Evolutionary conservation across 2,329 filamentous ascomycete species (phyloP), one percentile per base, ranked within the genome.

Genomic region (Ophiostoma perfectum): DNA sequence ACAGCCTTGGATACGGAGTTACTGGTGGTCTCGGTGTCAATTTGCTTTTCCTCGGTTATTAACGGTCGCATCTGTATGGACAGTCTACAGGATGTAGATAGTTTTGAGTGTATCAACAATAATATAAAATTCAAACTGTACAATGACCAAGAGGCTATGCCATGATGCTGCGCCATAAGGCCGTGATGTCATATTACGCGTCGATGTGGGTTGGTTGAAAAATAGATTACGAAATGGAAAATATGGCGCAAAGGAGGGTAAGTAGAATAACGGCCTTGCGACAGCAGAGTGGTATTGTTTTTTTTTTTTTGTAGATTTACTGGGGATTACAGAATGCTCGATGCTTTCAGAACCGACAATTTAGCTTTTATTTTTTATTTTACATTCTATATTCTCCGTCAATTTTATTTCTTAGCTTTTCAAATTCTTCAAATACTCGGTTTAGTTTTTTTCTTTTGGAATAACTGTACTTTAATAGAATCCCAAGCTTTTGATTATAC

Each of bases 281-380:
- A 16, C n/a, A n/a, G n/a, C 6, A 7, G 5, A n/a, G 27, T 27
- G 27, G 27, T 27, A 9, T 52, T 55, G 49, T 18, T 55, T n/a
- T 27, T 18, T 55, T 55, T 9, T 27, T 27, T 27, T 55, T 55
- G 14, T 16, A 65, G 72, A 72, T 3, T 27, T 27, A 27, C 27
- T 27, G 27, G 27, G 27, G 27, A 27, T 27, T 27, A 2, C 27
- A 27, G 27, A 27, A 27, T 27, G 27, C 27, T 27, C 27, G 27
- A 27, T 27, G 27, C 27, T 27, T 27, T 27, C 27, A 27, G 27
- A 27, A 27, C 27, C 27, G 27, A 27, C 27, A 27, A 27, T 27
- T 27, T 27, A 27, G 27, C 27, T 27, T 27, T 27, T 27, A 27
- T 27, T 27, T 27, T 27, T 27, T 27, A 27, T 27, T 27, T 27